Conservation (phyloP, 441 rosid genomes). For the Gossypium lobatum region DNA sequence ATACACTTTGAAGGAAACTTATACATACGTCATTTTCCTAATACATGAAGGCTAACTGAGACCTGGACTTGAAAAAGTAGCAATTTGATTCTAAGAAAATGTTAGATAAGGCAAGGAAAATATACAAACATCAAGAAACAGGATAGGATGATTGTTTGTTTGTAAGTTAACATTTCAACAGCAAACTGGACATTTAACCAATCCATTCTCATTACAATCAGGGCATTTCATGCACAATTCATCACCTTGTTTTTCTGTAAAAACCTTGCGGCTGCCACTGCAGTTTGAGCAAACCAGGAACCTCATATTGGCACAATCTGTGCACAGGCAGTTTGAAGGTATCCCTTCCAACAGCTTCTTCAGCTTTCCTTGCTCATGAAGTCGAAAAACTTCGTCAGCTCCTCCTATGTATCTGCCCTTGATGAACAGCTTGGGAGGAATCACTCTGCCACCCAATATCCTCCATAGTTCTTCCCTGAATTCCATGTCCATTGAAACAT, state of each 20-base stretch:
- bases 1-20: not conserved
- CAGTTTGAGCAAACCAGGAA: conserved; percentile 3
- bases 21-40: not conserved
- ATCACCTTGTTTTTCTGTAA: not conserved
- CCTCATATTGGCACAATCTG: not conserved
- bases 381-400: not conserved
- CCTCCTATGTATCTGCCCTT: conserved; percentile 3
- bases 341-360: conserved; percentile 2
- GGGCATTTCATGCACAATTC: not conserved
- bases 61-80: not conserved
- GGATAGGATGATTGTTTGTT: not conserved
- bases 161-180: not conserved
- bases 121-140: not conserved
- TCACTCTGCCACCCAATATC: not conserved
- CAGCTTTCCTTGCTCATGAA: not conserved
- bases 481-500: conserved; percentile 3
- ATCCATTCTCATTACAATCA: not conserved
- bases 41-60: not conserved
- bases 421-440: not conserved
- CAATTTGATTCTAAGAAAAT: not conserved
- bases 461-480: not conserved
- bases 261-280: not conserved
- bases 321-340: not conserved
- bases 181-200: not conserved
- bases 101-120: not conserved